A percentile compares a stretch with the other conserved stretches of the same genome.
These are phyloP conservation scores for Malus sieversii DNA, from an alignment of 306 rosid species.

Conservation along the genomic window DNA sequence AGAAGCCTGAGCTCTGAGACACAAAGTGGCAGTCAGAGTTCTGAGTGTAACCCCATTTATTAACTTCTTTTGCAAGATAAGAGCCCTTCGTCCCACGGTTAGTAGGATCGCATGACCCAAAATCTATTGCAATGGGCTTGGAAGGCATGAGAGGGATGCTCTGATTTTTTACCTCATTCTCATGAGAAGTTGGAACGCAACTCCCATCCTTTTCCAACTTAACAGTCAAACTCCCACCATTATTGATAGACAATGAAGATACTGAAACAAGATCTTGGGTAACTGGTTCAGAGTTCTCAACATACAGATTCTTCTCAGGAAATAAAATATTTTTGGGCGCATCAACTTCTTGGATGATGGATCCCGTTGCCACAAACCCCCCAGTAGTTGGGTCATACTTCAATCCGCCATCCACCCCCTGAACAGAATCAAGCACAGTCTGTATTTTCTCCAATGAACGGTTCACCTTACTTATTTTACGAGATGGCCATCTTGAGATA, in stretches of 20 bases:
- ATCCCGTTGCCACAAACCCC: slow-evolving; percentile 46
- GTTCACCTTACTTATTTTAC: slow-evolving; percentile 80
- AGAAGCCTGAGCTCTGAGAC: slow-evolving; percentile 36
- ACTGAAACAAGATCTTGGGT: slow-evolving; percentile 23
- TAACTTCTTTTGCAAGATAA: slow-evolving; percentile 17
- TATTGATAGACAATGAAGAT: slow-evolving; percentile 15
- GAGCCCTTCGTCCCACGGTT: slow-evolving; percentile 21
- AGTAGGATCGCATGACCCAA: slow-evolving; percentile 22
- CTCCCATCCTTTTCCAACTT: slow-evolving; percentile 46
- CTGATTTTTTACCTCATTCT: slow-evolving; percentile 28
- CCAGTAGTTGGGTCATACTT: slow-evolving; percentile 65
- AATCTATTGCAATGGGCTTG: slow-evolving; percentile 28
- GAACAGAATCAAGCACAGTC: slow-evolving; percentile 67
- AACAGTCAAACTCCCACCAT: slow-evolving; percentile 19
- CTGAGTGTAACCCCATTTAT: slow-evolving; percentile 12
- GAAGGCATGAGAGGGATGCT: slow-evolving; percentile 22
- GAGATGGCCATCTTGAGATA: slow-evolving; percentile 89
- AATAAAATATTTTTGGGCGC: slow-evolving; percentile 20
- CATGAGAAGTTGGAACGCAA: slow-evolving; percentile 20
- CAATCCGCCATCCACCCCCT: slow-evolving; percentile 67
- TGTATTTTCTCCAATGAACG: slow-evolving; percentile 72
- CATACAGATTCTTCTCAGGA: slow-evolving; percentile 29
- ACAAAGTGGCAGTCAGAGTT: slow-evolving; percentile 18
- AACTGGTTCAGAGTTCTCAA: slow-evolving; percentile 15
- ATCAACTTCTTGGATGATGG: slow-evolving; percentile 45